These are phyloP conservation scores for Tricholoma flavovirens DNA, from an alignment of 768 basidiomycete genomes.

Conservation along the genomic window DNA sequence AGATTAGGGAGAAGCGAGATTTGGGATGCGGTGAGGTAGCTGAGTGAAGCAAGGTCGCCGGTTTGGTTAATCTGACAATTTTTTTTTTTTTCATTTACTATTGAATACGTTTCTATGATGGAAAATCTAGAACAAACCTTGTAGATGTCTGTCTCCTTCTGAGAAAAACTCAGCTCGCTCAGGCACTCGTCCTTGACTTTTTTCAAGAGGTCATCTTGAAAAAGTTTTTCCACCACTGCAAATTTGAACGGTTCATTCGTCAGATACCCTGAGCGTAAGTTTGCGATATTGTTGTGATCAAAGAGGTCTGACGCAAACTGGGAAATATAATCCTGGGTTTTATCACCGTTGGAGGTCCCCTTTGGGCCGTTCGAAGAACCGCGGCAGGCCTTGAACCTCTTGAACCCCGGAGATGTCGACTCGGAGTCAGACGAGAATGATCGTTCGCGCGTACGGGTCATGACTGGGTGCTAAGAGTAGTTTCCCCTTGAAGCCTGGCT, in stretches of 20 bases:
- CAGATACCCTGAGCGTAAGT: constrained; percentile 51
- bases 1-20: constrained; percentile 76
- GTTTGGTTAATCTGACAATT: constrained; percentile 84
- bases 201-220: constrained; percentile 76
- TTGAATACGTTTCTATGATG: constrained; percentile 1
- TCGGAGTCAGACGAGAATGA: constrained; percentile 18
- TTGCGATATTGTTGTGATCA: constrained; percentile 47
- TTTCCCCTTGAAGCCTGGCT: neutral
- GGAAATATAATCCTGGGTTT: constrained; percentile 5
- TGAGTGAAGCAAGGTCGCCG: constrained; percentile 90
- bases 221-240: constrained; percentile 72
- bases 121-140: constrained; percentile 47
- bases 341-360: constrained; percentile 1
- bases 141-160: constrained; percentile 99
- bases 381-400: constrained; percentile 26
- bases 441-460: constrained; percentile 26
- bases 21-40: constrained; percentile 75
- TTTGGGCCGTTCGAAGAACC: constrained; percentile 8
- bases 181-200: constrained; percentile 83
- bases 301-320: constrained; percentile 54
- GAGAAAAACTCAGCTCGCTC: constrained; percentile 71
- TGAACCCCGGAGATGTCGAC: constrained; percentile 12
- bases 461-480: constrained; percentile 5
- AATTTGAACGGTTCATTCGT: constrained; percentile 73
- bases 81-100: neutral